Conservation (phyloP, 2,329 filamentous ascomycete species). For the Xylaria sp. region DNA sequence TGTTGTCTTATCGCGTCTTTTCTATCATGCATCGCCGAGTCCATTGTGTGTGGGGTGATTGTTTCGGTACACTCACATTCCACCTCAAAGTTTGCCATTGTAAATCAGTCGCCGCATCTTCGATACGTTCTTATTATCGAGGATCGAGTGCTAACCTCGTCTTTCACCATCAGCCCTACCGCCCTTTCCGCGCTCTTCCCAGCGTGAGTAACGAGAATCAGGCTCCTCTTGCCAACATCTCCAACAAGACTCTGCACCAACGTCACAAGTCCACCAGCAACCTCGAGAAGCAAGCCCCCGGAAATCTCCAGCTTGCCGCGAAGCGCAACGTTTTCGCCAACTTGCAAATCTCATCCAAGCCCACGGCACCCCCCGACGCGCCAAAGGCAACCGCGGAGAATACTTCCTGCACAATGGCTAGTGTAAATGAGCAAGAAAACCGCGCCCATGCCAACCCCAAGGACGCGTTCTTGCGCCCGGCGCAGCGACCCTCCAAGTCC, state of each 20-base stretch:
- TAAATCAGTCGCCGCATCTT: neutral
- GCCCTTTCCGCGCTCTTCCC: slow-evolving; percentile 64
- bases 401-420: slow-evolving; percentile 27
- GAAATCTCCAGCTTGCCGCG: slow-evolving; percentile 62
- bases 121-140: neutral
- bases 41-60: neutral
- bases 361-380: slow-evolving; percentile 23
- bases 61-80: slow-evolving; percentile 8
- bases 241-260: slow-evolving; percentile 69
- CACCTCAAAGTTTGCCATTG: neutral
- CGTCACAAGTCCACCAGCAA: slow-evolving; percentile 79
- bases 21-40: neutral
- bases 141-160: slow-evolving; percentile 10
- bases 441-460: slow-evolving; percentile 32
- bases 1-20: neutral
- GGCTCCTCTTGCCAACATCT: slow-evolving; percentile 55
- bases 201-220: slow-evolving; percentile 38
- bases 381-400: slow-evolving; percentile 38
- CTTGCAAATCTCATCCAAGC: slow-evolving; percentile 63
- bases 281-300: slow-evolving; percentile 52
- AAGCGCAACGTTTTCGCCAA: slow-evolving; percentile 84
- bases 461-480: slow-evolving; percentile 43
- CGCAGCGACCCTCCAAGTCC: slow-evolving; percentile 37
- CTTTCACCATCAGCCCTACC: slow-evolving; percentile 63
- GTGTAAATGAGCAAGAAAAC: slow-evolving; percentile 51